Percentiles rank a stretch among this genome's conserved stretches.
Conservation (phyloP, 1,284 basidiomycete species). For the Trichosporon faecale region DNA sequence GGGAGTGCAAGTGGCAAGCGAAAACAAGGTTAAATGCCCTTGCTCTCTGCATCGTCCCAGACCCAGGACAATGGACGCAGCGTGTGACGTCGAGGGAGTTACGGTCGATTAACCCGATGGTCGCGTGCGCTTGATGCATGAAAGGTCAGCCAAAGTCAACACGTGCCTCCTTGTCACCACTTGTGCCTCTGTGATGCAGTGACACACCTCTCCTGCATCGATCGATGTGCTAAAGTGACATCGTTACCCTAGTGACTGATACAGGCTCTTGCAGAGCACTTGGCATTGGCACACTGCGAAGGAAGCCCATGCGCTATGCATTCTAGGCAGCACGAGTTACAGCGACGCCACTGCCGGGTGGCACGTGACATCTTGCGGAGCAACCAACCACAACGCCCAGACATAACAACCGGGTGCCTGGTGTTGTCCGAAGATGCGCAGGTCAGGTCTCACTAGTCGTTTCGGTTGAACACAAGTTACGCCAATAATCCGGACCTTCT, state of each 20-base stretch:
- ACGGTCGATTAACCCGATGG: neutral
- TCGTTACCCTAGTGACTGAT: neutral
- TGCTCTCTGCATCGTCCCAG: neutral
- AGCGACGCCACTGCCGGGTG: neutral
- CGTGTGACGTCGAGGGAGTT: neutral
- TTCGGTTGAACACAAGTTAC: neutral
- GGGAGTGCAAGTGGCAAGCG: neutral
- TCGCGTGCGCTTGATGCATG: neutral
- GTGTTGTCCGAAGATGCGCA: conserved; percentile 1
- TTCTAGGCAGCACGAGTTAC: neutral
- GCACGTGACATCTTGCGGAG: neutral
- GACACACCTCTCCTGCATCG: neutral
- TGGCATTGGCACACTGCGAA: neutral
- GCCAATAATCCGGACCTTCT: neutral
- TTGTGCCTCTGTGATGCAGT: neutral
- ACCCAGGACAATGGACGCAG: neutral
- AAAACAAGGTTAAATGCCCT: neutral
- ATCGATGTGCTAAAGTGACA: neutral
- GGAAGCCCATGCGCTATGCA: neutral
- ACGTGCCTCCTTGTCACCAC: too few relatives aligned
- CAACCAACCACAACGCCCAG: neutral
- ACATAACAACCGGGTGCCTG: neutral
- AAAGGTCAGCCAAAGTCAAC: neutral
- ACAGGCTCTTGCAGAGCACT: neutral
- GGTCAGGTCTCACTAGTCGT: conserved; percentile 3